Evolutionary conservation across 2,329 filamentous ascomycete genomes (phyloP), one percentile per base, ranked within the genome.

Genomic region (Sporothrix inflata): DNA sequence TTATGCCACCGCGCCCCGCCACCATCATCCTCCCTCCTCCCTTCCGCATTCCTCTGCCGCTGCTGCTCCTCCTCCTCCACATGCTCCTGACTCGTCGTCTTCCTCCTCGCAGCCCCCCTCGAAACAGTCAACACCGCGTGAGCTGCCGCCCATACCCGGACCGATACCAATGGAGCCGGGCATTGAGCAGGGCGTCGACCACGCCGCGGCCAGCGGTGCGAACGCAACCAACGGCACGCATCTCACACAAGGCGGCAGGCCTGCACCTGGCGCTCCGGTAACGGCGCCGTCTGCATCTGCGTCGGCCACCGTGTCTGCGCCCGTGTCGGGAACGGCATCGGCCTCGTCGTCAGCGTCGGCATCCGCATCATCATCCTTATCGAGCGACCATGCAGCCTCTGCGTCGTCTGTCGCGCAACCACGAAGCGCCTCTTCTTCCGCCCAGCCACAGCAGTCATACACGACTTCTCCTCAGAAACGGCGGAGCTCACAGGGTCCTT

Each of bases 401-500:
- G 16, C 38, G 8, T 30, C 71, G 3, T 47, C 16, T 16, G 45
- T 27, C 11, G 34, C 55, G 16, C 45, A 38, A 12, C 51, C 68
- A 6, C 45, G 42, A 21, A 49, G n/a, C 12, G 14, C 67, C 16
- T 57, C 71, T 0, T 38, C 72, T 6, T 30, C 47, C 27, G 40
- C 53, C 47, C 27, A 55, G 11, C 42, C 27, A 40, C 72, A 66
- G 40, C 71, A 70, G 70, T 75, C 47, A 42, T 72, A 70, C 38
- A 51, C 66, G 21, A 70, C 74, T 40, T 66, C 76, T 38, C 72
- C 76, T n/a, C 78, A 78, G 69, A 85, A 85, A 77, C 80, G 84
- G 74, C 82, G 84, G 73, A 84, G 81, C 71, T 83, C 83, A n/a
- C 80, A 84, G 73, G 82, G 80, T 27, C 78, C 80, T 30, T 77